A percentile compares a stretch with the other conserved stretches of the same genome.
These are phyloP conservation scores for Neocucurbitaria cava DNA, from an alignment of 2,329 filamentous ascomycete genomes.

Conservation along the genomic window DNA sequence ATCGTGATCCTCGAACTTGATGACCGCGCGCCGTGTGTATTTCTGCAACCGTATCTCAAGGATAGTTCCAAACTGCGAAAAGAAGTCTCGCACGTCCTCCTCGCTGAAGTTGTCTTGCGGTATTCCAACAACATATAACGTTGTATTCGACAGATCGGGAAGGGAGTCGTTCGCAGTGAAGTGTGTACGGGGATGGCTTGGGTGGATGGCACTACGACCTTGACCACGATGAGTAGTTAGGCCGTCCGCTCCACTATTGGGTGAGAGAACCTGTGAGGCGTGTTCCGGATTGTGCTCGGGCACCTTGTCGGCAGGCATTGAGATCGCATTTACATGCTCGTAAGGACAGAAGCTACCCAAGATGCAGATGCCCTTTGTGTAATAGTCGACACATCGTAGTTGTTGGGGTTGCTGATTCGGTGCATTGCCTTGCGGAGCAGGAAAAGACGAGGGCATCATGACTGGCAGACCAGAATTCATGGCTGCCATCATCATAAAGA, in stretches of 20 bases:
- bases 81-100: conserved; percentile 70
- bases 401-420: conserved; percentile 28
- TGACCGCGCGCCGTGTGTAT: conserved; percentile 70
- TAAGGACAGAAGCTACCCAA: conserved; percentile 71
- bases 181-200: conserved; percentile 51
- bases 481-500: conserved; percentile 66
- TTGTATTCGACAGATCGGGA: conserved; percentile 67
- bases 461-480: conserved; percentile 49
- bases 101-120: conserved; percentile 74
- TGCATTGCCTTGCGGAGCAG: conserved; percentile 41
- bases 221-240: conserved; percentile 15
- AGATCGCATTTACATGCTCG: conserved; percentile 65
- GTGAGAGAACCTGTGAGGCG: conserved; percentile 47
- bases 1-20: conserved; percentile 72
- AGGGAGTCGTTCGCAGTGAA: conserved; percentile 71
- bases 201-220: conserved; percentile 17
- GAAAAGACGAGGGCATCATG: conserved; percentile 45
- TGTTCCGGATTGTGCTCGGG: conserved; percentile 67
- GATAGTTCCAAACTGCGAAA: conserved; percentile 74
- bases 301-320: conserved; percentile 16
- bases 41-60: conserved; percentile 69
- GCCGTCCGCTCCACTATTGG: conserved; percentile 4
- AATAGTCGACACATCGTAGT: conserved; percentile 72
- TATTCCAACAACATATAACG: conserved; percentile 79
- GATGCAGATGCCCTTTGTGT: conserved; percentile 74